Evolutionary conservation across 306 rosid species (phyloP).

Genomic region (Malus orientalis): DNA sequence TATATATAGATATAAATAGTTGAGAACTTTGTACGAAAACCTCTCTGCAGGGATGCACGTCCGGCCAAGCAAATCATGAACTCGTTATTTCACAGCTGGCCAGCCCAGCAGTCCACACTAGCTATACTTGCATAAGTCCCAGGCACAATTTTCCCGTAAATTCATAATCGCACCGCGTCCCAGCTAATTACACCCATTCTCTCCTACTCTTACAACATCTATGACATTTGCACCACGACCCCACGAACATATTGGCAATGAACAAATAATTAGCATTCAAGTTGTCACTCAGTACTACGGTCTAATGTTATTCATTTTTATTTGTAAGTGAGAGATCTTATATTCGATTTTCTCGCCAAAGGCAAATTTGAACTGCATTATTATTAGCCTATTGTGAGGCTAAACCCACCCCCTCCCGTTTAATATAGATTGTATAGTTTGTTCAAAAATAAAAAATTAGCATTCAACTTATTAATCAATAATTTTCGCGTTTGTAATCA

Average conservation of each 20-base stretch:
- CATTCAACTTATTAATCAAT: background rate
- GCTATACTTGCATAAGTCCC: slow-evolving; percentile 9
- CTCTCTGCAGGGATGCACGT: background rate
- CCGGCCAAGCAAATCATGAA: background rate
- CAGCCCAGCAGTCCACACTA: background rate
- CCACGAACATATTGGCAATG: background rate
- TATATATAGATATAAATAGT: background rate
- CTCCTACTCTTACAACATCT: slow-evolving; percentile 1
- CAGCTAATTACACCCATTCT: slow-evolving; percentile 15
- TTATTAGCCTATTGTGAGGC: too few species aligned
- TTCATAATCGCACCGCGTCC: slow-evolving; percentile 20
- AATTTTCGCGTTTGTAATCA: too few species aligned
- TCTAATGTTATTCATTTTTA: too few species aligned
- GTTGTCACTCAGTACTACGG: too few species aligned
- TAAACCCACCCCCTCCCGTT: too few species aligned
- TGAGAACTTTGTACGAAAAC: too few species aligned
- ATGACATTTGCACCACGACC: background rate
- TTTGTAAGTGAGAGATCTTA: too few species aligned
- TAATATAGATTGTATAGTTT: too few species aligned
- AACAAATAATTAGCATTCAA: background rate
- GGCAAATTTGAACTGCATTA: too few species aligned
- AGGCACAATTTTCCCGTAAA: slow-evolving; percentile 18
- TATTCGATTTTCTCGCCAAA: too few species aligned
- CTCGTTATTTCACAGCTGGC: background rate
- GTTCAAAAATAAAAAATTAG: too few species aligned